These are phyloP conservation scores for Chionographis japonica DNA, from an alignment of 106 monocot genomes.

Conservation along the genomic window DNA sequence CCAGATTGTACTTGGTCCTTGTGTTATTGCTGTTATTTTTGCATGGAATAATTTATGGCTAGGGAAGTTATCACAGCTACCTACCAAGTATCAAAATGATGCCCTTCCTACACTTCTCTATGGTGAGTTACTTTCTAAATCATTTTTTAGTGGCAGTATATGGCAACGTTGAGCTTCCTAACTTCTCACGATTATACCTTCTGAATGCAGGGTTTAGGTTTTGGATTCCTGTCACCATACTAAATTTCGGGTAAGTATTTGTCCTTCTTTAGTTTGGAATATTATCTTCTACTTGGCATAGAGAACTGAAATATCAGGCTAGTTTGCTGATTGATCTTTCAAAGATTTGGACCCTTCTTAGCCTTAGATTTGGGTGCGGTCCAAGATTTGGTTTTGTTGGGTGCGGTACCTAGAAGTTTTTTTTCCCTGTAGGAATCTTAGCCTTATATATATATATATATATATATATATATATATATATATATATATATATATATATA, in stretches of 20 bases:
- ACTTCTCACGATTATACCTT: conserved; percentile 8
- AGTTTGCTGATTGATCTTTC: neutral
- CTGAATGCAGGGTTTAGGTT: conserved; percentile 78
- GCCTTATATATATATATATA: too few relatives aligned
- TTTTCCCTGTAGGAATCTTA: too few relatives aligned
- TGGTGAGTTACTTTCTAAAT: conserved; percentile 35
- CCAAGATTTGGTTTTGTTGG: too few relatives aligned
- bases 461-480: too few relatives aligned
- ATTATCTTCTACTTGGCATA: neutral
- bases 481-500: too few relatives aligned
- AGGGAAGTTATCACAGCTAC: conserved; percentile 65
- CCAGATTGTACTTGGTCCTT: conserved; percentile 94
- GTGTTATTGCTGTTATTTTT: conserved; percentile 95
- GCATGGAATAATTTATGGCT: conserved; percentile 95
- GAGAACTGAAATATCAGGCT: neutral
- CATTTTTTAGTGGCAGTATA: conserved; percentile 1
- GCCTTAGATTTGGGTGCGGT: too few relatives aligned
- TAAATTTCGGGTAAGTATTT: conserved; percentile 70
- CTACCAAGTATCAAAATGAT: conserved; percentile 79
- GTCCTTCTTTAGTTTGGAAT: neutral
- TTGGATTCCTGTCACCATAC: conserved; percentile 84
- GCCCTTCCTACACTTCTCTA: conserved; percentile 85
- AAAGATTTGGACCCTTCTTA: neutral
- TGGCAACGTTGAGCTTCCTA: conserved; percentile 1
- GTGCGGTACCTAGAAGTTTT: too few relatives aligned